phyloP scores from a whole-genome alignment of 2,329 filamentous ascomycete genomes.

The Aureobasidium sp. region DNA sequence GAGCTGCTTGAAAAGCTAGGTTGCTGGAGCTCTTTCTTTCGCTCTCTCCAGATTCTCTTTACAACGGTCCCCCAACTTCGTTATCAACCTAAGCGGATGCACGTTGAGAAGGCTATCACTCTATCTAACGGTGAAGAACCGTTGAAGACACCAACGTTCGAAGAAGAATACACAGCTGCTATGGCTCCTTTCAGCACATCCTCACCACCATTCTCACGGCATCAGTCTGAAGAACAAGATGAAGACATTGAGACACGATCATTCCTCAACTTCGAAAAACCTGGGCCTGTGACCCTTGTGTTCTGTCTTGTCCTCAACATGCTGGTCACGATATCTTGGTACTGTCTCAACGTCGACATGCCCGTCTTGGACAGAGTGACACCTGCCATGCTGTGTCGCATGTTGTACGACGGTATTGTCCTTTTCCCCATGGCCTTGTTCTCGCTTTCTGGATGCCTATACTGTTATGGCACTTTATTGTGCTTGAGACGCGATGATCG shows the following conservation, averaged over 20 bases:
- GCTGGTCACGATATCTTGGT: slow-evolving; percentile 3
- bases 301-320: not conserved
- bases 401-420: not conserved
- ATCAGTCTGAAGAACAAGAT: not conserved
- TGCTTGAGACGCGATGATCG: not conserved
- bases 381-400: not conserved
- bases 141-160: not conserved
- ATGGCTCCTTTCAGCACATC: not conserved
- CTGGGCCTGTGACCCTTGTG: not conserved
- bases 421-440: not conserved
- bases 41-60: not conserved
- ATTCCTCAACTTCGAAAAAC: not conserved
- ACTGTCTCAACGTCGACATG: not conserved
- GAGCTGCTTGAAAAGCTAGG: not conserved
- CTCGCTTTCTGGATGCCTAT: not conserved
- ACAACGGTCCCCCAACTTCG: not conserved
- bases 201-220: not conserved
- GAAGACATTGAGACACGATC: not conserved
- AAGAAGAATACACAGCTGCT: not conserved
- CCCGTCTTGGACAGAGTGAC: not conserved
- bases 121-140: not conserved
- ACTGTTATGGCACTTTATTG: not conserved
- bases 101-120: not conserved
- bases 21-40: not conserved
- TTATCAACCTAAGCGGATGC: not conserved